phyloP scores from a whole-genome alignment of 129 eudicot genomes.

The Solidago caesia region DNA sequence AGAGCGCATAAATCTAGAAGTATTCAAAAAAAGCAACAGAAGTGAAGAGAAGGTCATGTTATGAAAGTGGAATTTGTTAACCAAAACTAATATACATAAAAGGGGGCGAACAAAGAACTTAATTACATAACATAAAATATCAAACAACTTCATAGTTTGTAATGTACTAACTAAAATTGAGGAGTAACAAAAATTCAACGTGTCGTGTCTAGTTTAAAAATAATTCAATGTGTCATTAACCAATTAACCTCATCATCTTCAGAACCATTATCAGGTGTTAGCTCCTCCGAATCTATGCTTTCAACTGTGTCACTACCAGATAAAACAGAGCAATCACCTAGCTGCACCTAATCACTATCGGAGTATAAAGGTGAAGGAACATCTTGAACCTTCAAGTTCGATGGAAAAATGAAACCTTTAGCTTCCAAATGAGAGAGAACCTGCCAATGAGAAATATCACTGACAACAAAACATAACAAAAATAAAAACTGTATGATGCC shows the following conservation, averaged over 20 bases:
- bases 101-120: no score
- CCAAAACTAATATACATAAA: no score
- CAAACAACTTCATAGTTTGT: no score
- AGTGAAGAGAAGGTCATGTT: no score
- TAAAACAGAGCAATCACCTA: neutral
- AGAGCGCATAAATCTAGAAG: no score
- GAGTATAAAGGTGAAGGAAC: neutral
- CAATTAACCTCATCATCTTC: neutral
- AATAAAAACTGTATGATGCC: neutral
- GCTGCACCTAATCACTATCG: neutral
- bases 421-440: neutral
- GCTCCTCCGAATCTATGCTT: no score
- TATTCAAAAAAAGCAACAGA: no score
- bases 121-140: no score
- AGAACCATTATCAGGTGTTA: neutral
- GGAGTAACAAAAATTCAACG: neutral
- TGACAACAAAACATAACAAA: neutral
- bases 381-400: neutral
- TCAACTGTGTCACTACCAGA: neutral
- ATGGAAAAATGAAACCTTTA: neutral
- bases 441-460: neutral
- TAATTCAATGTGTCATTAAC: neutral
- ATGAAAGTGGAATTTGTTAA: no score
- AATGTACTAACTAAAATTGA: no score
- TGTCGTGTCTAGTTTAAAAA: no score